Conservation (phyloP, 2,329 filamentous ascomycete species). For the Davidsoniella virescens region DNA sequence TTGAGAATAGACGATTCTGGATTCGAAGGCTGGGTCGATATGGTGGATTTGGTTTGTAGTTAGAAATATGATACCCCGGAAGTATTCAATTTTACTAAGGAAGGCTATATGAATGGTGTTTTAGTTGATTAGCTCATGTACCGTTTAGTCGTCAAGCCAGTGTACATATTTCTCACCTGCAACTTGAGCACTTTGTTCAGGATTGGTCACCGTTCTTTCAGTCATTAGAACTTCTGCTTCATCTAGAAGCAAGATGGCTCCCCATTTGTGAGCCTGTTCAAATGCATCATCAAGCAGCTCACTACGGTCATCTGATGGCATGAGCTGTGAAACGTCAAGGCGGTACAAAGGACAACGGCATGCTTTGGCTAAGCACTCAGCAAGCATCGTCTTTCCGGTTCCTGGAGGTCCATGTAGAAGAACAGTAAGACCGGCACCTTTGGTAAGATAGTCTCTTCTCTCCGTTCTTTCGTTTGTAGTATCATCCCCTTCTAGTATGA, state of each 20-base stretch:
- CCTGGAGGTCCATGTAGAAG: slow-evolving; percentile 51
- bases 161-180: slow-evolving; percentile 17
- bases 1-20: background rate
- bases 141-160: background rate
- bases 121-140: background rate
- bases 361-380: slow-evolving; percentile 34
- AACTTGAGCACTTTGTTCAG: slow-evolving; percentile 33
- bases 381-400: slow-evolving; percentile 77
- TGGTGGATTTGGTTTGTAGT: slow-evolving; percentile 22
- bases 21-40: background rate
- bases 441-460: slow-evolving; percentile 17
- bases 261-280: slow-evolving; percentile 32
- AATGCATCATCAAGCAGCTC: slow-evolving; percentile 20
- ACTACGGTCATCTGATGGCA: background rate
- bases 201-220: slow-evolving; percentile 27
- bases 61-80: slow-evolving; percentile 28
- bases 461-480: background rate
- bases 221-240: slow-evolving; percentile 38
- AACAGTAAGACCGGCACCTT: slow-evolving; percentile 28
- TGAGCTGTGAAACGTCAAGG: background rate
- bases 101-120: slow-evolving; percentile 19
- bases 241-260: slow-evolving; percentile 33
- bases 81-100: slow-evolving; percentile 29
- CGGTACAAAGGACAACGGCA: background rate
- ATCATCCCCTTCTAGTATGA: too few relatives aligned